Conservation (phyloP, 2,329 filamentous ascomycete species). For the Colletotrichum sp. region DNA sequence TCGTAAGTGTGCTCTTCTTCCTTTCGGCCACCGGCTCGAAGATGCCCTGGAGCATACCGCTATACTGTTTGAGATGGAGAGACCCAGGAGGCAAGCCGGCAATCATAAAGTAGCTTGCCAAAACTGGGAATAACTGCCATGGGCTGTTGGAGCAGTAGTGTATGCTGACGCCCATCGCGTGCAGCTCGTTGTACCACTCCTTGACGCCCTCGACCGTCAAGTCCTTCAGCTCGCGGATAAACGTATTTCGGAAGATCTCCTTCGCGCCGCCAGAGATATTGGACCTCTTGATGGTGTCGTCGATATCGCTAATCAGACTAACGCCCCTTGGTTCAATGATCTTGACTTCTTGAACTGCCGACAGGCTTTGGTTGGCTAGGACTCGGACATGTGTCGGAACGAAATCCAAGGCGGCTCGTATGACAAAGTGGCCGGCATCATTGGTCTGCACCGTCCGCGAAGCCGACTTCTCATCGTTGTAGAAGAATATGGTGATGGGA, state of each 20-base stretch:
- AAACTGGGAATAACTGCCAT: slow-evolving; percentile 93
- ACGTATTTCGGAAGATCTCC: slow-evolving; percentile 96
- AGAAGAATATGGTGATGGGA: slow-evolving; percentile 93
- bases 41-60: slow-evolving; percentile 95
- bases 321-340: slow-evolving; percentile 81
- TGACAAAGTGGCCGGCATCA: slow-evolving; percentile 84
- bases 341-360: slow-evolving; percentile 77
- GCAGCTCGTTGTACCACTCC: slow-evolving; percentile 85
- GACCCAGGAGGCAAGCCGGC: slow-evolving; percentile 86
- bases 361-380: slow-evolving; percentile 83
- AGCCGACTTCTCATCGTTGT: slow-evolving; percentile 82
- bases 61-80: slow-evolving; percentile 95
- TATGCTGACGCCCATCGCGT: slow-evolving; percentile 81
- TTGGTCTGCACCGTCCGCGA: slow-evolving; percentile 87
- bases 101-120: slow-evolving; percentile 83
- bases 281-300: slow-evolving; percentile 96
- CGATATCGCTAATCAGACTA: slow-evolving; percentile 95
- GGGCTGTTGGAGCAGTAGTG: slow-evolving; percentile 99
- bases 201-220: slow-evolving; percentile 85
- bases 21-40: slow-evolving; percentile 96
- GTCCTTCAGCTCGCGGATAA: slow-evolving; percentile 83
- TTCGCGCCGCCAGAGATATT: slow-evolving; percentile 86
- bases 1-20: slow-evolving; percentile 87
- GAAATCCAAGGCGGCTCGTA: slow-evolving; percentile 84
- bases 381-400: slow-evolving; percentile 89